These are phyloP conservation scores for Lactarius hatsudake DNA, from an alignment of 768 basidiomycete genomes.

Conservation along the genomic window DNA sequence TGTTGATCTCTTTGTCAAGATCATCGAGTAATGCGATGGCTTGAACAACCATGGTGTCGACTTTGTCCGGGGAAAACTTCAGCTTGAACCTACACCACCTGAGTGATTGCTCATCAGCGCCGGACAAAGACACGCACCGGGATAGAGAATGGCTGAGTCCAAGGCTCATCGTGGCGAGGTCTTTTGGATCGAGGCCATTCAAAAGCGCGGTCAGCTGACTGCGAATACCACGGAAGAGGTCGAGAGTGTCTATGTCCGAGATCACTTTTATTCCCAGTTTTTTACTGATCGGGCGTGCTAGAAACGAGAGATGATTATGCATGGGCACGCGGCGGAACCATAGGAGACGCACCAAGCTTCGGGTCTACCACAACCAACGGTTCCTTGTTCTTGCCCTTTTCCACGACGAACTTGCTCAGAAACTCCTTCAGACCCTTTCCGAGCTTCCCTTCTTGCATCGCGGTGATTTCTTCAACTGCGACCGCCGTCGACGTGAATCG, in stretches of 20 bases:
- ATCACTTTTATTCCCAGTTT: constrained; percentile 88
- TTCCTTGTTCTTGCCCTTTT: constrained; percentile 91
- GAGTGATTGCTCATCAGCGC: background rate
- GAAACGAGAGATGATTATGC: background rate
- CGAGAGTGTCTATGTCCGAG: constrained; percentile 57
- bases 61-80: constrained; percentile 99
- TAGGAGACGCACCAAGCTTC: constrained; percentile 67
- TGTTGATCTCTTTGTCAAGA: constrained; percentile 99
- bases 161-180: constrained; percentile 95
- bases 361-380: constrained; percentile 82
- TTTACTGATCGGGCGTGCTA: constrained; percentile 70
- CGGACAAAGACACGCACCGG: constrained; percentile 50
- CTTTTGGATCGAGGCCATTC: constrained; percentile 89
- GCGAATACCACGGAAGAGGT: constrained; percentile 95
- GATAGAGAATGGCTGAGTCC: constrained; percentile 97
- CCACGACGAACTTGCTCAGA: constrained; percentile 77
- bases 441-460: constrained; percentile 88
- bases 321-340: background rate
- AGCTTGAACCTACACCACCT: constrained; percentile 77
- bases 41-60: constrained; percentile 99
- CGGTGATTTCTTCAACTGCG: constrained; percentile 95
- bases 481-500: constrained; percentile 95
- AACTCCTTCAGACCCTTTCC: constrained; percentile 94
- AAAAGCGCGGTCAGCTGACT: constrained; percentile 82
- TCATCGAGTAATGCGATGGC: constrained; percentile 97